Base-by-base conservation (phyloP, 805 yeast species). In the Candida nitratophila region DNA sequence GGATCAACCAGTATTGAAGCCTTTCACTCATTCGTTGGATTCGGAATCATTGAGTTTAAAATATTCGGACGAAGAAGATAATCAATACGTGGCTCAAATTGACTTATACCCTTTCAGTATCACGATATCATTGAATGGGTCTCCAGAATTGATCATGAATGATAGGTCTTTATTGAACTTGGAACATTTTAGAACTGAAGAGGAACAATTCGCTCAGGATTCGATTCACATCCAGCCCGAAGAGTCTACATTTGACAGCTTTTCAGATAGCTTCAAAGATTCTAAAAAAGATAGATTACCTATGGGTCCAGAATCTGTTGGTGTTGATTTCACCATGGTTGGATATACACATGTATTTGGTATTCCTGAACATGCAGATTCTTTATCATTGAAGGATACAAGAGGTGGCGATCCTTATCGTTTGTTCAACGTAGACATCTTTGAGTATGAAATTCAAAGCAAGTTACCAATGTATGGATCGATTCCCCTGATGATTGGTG, bases 341-440 rank as follows among this genome's bases (percentile, higher is more conserved):
- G 81, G 78, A 1, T 82, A 71, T 51, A 59, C 68, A 5, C 73
- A 83, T 54, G 85, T 87, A 1, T 93, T 77, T 60, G 99, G 99
- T n/a, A 84, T 93, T 37, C 98, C 99, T 0, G 99, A 93, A 62
- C 99, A 93, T 57, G 91, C 98, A 0, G 96, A 87, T 52, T 68
- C 83, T 1, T 64, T 93, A 40, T 71, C 82, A 17, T 68, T 93
- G 51, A 79, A 80, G 44, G 91, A 86, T 50, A 90, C 98, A 0
- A 53, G 66, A 0, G 57, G 51, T 12, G 45, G 66, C 1, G 85
- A 82, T 44, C 98, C 98, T 2, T 93, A 93, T 62, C 73, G 99
- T 38, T 68, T 93, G 37, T 93, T 67, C 70, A 91, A 93, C 54
- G 97, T 90, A 26, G 99, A 93, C 60, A 91, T 91, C 31, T 93